Evolutionary conservation across 495 filamentous ascomycete genomes (phyloP).

Genomic region (Neurospora tetrasperma): DNA sequence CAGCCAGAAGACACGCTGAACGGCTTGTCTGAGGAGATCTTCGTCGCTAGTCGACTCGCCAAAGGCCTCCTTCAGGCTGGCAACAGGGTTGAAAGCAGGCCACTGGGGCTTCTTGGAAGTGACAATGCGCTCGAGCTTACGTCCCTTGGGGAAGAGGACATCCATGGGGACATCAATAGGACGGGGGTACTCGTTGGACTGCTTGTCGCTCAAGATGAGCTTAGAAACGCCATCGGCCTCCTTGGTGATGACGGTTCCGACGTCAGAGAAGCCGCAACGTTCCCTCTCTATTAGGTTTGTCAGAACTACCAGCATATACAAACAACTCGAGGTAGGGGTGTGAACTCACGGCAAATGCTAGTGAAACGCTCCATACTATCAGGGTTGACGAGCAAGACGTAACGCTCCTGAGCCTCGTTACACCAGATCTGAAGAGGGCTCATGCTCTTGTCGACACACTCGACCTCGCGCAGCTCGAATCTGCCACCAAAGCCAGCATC

Average conservation of each 20-base stretch:
- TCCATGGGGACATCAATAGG: slow-evolving; percentile 90
- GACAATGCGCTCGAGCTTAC: slow-evolving; percentile 73
- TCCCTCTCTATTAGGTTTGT: slow-evolving; percentile 45
- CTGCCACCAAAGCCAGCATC: slow-evolving; percentile 80
- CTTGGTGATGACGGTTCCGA: slow-evolving; percentile 63
- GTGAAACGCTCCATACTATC: slow-evolving; percentile 75
- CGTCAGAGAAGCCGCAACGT: slow-evolving; percentile 87
- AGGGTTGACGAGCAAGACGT: slow-evolving; percentile 73
- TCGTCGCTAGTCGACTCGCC: slow-evolving; percentile 41
- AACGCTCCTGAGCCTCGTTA: slow-evolving; percentile 92
- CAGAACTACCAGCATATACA: slow-evolving; percentile 2
- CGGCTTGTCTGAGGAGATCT: slow-evolving; percentile 64
- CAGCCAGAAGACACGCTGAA: slow-evolving; percentile 69
- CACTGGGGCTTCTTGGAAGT: slow-evolving; percentile 59
- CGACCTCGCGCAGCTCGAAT: slow-evolving; percentile 86
- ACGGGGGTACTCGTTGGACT: slow-evolving; percentile 62
- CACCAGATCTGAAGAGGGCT: slow-evolving; percentile 96
- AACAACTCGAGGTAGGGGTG: background rate
- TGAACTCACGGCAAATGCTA: slow-evolving; percentile 55
- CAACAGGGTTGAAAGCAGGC: slow-evolving; percentile 57
- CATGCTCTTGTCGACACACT: slow-evolving; percentile 82
- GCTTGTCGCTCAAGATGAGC: slow-evolving; percentile 71
- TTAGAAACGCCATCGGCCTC: slow-evolving; percentile 52
- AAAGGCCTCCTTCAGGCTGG: slow-evolving; percentile 34
- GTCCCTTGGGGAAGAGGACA: slow-evolving; percentile 82